phyloP scores from a whole-genome alignment of 306 rosid genomes.

The Vachellia collinsii region DNA sequence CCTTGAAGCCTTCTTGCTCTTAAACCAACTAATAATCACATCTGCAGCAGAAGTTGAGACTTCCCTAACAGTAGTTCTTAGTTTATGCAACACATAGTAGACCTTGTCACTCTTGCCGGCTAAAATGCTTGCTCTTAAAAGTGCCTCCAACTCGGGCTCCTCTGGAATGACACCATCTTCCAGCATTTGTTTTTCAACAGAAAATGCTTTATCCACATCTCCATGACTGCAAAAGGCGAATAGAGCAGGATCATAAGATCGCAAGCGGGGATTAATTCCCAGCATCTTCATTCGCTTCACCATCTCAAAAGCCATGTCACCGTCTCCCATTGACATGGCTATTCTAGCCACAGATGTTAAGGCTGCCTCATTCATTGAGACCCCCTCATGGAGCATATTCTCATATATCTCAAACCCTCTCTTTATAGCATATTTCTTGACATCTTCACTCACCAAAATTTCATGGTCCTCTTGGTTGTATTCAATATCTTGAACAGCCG shows the following conservation, averaged over 20 bases:
- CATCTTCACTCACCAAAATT: conserved; percentile 66
- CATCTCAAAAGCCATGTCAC: conserved; percentile 90
- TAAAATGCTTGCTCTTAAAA: conserved; percentile 63
- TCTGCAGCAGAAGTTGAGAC: conserved; percentile 63
- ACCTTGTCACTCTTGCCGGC: conserved; percentile 68
- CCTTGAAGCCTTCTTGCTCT: conserved; percentile 69
- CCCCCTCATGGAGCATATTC: conserved; percentile 62
- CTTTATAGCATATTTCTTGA: conserved; percentile 66
- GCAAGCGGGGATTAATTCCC: conserved; percentile 76
- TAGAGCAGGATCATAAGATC: conserved; percentile 89
- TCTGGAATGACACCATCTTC: conserved; percentile 85
- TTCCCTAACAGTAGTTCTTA: conserved; percentile 69
- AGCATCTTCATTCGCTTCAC: conserved; percentile 82
- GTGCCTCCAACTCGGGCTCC: conserved; percentile 85
- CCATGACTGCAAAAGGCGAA: conserved; percentile 66
- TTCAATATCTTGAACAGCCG: conserved; percentile 30
- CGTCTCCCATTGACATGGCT: conserved; percentile 91
- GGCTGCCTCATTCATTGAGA: conserved; percentile 85
- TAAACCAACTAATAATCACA: conserved; percentile 73
- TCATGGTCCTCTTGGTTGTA: conserved; percentile 38
- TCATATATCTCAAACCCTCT: conserved; percentile 82
- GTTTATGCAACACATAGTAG: conserved; percentile 80
- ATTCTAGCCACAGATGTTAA: conserved; percentile 92
- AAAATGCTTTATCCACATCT: conserved; percentile 76
- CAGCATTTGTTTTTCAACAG: conserved; percentile 87